Base-by-base conservation (phyloP, 1,284 basidiomycete genomes). In the Marasmius tenuissimus region DNA sequence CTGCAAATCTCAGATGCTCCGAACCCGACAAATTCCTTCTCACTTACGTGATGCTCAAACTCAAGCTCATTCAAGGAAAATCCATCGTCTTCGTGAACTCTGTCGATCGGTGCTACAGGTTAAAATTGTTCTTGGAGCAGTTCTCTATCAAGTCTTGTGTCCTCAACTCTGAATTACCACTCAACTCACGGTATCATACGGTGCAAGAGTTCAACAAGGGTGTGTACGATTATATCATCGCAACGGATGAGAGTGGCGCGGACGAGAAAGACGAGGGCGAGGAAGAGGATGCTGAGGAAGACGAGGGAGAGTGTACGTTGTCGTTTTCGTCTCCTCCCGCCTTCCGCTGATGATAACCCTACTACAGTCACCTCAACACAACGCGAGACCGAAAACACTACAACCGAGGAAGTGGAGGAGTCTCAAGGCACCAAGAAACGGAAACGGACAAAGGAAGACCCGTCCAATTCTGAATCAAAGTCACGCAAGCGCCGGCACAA, bases 141-240 rank as follows among this genome's bases (percentile, higher is more conserved):
- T 99, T 98, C 70, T 97, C 94, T 0, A 92, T 99, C 73, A 95
- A 96, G 74, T 92, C 91, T 66, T 98, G 96, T 69, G 96, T 99
- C 0, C 84, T 99, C 45, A 98, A 99, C 71, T 94, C 94, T 16
- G 97, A 99, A 76, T 78, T 99, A 53, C 97, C 97, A 0, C 79
- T 98, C 62, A 98, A 98, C 71, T 97, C 94, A 27, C 85, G 96
- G 87, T 98, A 97, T 72, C 97, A 99, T 72, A 92, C 93, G 5
- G 97, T 99, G 2, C 96, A 99, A 71, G 97, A 98, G 76, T 99
- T 99, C 74, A 98, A 99, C 78, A 94, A 96, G 70, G 97, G 97
- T 7, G 94, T 97, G 11, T 99, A 98, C 72, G 96, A 99, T 72
- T 98, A 98, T 72, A 96, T 99, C 64, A 97, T 99, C 62, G 97